Percentiles rank a stretch among this genome's conserved stretches.
phyloP scores from a whole-genome alignment of 345 rosid genomes.

The Passiflora organensis region DNA sequence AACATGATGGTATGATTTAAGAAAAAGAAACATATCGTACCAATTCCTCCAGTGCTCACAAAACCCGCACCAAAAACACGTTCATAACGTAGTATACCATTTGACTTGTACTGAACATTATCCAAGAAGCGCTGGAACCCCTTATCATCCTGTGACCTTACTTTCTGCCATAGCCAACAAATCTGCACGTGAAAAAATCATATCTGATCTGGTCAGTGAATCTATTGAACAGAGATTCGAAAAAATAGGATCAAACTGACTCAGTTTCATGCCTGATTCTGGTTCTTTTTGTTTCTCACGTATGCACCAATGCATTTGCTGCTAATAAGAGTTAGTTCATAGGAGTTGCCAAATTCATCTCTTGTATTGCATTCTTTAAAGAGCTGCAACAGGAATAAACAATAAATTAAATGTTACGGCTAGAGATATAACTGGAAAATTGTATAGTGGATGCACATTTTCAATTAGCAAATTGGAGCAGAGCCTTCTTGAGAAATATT shows the following conservation, averaged over 20 bases:
- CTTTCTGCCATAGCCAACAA: slow-evolving; percentile 95
- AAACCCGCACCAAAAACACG: slow-evolving; percentile 88
- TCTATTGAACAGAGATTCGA: slow-evolving; percentile 8
- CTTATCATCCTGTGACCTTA: slow-evolving; percentile 63
- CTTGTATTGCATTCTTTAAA: slow-evolving; percentile 64
- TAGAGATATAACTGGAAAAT: no score
- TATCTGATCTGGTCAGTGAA: slow-evolving; percentile 10
- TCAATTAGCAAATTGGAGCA: not conserved
- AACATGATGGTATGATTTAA: no score
- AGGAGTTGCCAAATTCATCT: slow-evolving; percentile 59
- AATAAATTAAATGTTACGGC: no score
- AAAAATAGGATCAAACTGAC: slow-evolving; percentile 1
- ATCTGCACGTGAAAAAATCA: slow-evolving; percentile 49
- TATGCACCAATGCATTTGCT: slow-evolving; percentile 97
- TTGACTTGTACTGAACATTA: slow-evolving; percentile 80
- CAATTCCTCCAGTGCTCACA: slow-evolving; percentile 96
- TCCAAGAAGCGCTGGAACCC: slow-evolving; percentile 97
- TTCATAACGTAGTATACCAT: slow-evolving; percentile 84
- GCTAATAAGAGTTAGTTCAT: slow-evolving; percentile 71
- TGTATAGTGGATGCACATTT: not conserved
- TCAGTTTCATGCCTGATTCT: slow-evolving; percentile 61
- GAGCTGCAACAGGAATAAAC: slow-evolving; percentile 38
- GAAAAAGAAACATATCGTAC: slow-evolving; percentile 25
- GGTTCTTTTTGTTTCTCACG: slow-evolving; percentile 88
- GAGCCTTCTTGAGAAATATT: slow-evolving; percentile 1